Evolutionary conservation across 1,284 basidiomycete species (phyloP).

Genomic region (Paramarasmius palmivorus): DNA sequence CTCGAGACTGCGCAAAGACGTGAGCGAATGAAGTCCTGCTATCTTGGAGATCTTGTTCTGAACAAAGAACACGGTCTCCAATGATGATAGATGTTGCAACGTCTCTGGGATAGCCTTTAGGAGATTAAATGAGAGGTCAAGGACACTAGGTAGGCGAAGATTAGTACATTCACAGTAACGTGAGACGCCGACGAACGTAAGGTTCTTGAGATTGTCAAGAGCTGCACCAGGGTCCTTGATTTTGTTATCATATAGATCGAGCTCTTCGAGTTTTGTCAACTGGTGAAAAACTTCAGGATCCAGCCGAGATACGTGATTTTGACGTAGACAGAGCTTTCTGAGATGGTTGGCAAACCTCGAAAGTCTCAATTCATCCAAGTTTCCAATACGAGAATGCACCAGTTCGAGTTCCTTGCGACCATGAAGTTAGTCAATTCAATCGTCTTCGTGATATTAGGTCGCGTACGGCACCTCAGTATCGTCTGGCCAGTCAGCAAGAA

Average conservation of each 20-base stretch:
- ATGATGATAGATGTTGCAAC: constrained; percentile 56
- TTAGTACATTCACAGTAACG: constrained; percentile 6
- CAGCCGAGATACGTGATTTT: constrained; percentile 81
- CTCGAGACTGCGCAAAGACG: constrained; percentile 81
- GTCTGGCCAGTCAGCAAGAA: constrained; percentile 56
- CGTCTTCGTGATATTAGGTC: constrained; percentile 2
- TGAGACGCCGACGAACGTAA: constrained; percentile 62
- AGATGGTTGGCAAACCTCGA: constrained; percentile 71
- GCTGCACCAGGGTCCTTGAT: constrained; percentile 73
- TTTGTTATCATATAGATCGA: constrained; percentile 97
- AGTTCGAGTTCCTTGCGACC: constrained; percentile 81
- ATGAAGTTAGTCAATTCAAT: constrained; percentile 8
- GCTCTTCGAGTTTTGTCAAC: constrained; percentile 78
- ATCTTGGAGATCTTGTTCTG: constrained; percentile 94
- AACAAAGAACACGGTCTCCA: constrained; percentile 89
- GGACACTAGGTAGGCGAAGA: constrained; percentile 49
- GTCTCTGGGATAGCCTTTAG: constrained; percentile 71
- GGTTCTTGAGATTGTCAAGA: constrained; percentile 58
- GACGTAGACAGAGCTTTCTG: constrained; percentile 83
- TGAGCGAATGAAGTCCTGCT: constrained; percentile 59
- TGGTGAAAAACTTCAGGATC: constrained; percentile 66
- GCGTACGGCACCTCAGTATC: constrained; percentile 61
- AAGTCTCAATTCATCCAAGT: constrained; percentile 65
- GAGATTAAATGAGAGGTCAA: constrained; percentile 97
- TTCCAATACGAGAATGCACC: constrained; percentile 78